Evolutionary conservation across 495 filamentous ascomycete species (phyloP).

Genomic region (Neurospora tetrasperma): DNA sequence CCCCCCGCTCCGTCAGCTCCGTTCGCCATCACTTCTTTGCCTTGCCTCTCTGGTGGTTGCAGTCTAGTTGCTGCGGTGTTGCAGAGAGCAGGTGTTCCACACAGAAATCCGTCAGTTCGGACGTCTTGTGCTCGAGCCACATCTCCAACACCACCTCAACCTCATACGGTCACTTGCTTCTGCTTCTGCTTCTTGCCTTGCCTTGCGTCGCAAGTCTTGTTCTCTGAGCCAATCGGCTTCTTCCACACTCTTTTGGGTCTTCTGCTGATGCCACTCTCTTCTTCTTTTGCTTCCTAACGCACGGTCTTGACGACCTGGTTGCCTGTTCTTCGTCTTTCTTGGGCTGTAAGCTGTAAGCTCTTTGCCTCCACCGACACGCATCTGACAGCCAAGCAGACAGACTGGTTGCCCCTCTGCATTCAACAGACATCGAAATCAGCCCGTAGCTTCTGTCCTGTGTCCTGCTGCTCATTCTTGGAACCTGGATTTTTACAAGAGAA

Average conservation of each 20-base stretch:
- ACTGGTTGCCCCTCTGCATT: not conserved
- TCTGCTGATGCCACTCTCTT: not conserved
- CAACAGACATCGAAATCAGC: not conserved
- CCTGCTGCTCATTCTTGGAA: not conserved
- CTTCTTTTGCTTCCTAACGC: constrained; percentile 3
- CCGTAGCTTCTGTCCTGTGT: not conserved
- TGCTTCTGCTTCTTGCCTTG: not conserved
- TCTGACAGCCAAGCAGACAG: not conserved
- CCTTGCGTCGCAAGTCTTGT: not conserved
- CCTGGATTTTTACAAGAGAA: not conserved
- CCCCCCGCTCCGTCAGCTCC: not conserved
- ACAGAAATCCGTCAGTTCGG: not conserved
- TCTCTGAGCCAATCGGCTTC: not conserved
- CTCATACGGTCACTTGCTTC: not conserved
- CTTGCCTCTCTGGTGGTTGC: not conserved
- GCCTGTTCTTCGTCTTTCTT: not conserved
- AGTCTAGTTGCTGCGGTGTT: not conserved
- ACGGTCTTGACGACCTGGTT: constrained; percentile 19
- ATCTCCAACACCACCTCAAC: not conserved
- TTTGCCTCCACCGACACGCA: not conserved
- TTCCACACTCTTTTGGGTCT: not conserved
- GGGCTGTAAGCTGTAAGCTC: not conserved
- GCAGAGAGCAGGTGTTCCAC: not conserved
- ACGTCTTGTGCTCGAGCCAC: not conserved
- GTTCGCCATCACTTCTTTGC: not conserved